phyloP scores from a whole-genome alignment of 2,329 filamentous ascomycete genomes.

The Aspergillus latus region DNA sequence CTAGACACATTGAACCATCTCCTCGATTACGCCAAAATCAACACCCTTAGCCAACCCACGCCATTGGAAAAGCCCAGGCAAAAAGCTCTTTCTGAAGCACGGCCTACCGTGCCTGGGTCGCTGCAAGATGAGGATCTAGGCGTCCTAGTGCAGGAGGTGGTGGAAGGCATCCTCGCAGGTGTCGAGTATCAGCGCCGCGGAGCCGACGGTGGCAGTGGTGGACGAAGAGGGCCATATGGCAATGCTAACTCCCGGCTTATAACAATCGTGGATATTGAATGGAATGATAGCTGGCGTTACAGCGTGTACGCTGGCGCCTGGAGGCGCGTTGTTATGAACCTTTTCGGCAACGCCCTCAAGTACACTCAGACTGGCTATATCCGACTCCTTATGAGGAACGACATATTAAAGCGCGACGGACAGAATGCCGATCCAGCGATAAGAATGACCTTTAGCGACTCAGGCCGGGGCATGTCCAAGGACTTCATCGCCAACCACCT shows the following conservation, averaged over 20 bases:
- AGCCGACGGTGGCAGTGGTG: no score
- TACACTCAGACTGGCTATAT: constrained; percentile 14
- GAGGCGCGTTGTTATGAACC: constrained; percentile 15
- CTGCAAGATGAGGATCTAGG: not conserved
- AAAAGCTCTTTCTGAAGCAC: not conserved
- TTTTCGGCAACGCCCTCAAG: constrained; percentile 15
- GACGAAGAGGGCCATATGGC: not conserved
- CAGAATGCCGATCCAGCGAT: constrained; percentile 12
- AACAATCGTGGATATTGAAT: not conserved
- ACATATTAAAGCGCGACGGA: constrained; percentile 9
- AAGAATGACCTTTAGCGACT: constrained; percentile 22
- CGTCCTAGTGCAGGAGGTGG: not conserved
- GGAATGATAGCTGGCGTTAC: constrained; percentile 9
- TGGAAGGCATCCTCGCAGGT: not conserved
- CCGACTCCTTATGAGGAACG: constrained; percentile 18
- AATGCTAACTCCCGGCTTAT: not conserved
- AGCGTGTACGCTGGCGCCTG: constrained; percentile 11
- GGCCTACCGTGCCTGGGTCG: not conserved
- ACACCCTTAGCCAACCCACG: constrained; percentile 8
- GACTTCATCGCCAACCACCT: constrained; percentile 27
- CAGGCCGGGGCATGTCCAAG: constrained; percentile 31
- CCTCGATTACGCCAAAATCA: constrained; percentile 28
- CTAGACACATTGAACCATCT: constrained; percentile 41
- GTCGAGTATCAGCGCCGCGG: not conserved
- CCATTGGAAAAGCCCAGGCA: not conserved